Base-by-base conservation (phyloP, 805 yeast genomes). In the Metschnikowia santaceciliae region DNA sequence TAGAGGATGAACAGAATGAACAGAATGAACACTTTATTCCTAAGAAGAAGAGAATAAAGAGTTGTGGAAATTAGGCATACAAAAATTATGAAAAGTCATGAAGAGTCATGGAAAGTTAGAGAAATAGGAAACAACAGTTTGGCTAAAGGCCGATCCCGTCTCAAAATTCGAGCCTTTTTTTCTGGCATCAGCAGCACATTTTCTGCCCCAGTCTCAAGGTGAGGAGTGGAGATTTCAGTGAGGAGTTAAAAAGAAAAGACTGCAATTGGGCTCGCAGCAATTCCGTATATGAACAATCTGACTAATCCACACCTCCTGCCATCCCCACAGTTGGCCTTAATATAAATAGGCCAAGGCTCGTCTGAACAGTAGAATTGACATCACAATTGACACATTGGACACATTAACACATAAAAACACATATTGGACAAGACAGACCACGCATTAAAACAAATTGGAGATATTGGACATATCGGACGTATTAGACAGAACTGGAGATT, bases 191-290 rank as follows among this genome's bases (percentile, higher is more conserved):
- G 17, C 30, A 26, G 30, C 15, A 34, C 11, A 34, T 19, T 15
- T 4, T 19, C 19, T 13, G 23, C 15, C 40, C 13, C 14, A 17
- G 19, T n/a, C n/a, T 23, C 17, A 19, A 17, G 22, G 37, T 19
- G 46, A 42, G 46, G 37, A 20, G 46, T 22, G 46, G 46, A 20
- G 38, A 42, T 20, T n/a, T 14, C 8, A 11, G 38, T n/a, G 46
- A 14, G 38, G 38, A 15, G 38, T 33, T 42, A 42, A 42, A 42
- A 42, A 42, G 46, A 42, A 42, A 42, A 20, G 46, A 34, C 38
- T 42, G 36, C 46, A 33, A 26, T 40, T 8, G 42, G 23, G 32
- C 17, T 14, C 14, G 36, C 45, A 32, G 19, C 46, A 20, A 42
- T 8, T 11, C 3, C 15, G 15, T 17, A 22, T 7, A 37, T 33